Evolutionary conservation across 2,329 filamentous ascomycete species (phyloP).

Genomic region (Fusarium bactridioides): DNA sequence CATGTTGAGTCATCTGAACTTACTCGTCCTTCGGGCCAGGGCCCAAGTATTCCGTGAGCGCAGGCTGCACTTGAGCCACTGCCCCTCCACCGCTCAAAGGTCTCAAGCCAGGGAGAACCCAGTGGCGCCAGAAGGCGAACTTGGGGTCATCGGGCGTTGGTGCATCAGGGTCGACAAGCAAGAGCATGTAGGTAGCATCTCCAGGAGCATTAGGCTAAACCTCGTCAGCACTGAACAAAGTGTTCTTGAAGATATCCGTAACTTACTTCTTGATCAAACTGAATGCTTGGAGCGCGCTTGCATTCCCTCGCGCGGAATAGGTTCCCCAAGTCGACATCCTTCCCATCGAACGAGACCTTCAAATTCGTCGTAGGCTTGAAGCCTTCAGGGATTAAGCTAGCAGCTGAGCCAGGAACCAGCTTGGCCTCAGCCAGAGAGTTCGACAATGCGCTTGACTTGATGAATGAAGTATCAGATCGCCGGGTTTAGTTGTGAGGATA

Average conservation of each 20-base stretch:
- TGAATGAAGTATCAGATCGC: not conserved
- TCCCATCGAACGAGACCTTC: slow-evolving; percentile 47
- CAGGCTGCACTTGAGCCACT: slow-evolving; percentile 43
- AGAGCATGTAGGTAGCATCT: slow-evolving; percentile 52
- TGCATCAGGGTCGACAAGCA: slow-evolving; percentile 63
- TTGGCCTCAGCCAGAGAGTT: slow-evolving; percentile 48
- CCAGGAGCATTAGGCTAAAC: slow-evolving; percentile 36
- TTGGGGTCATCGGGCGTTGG: slow-evolving; percentile 63
- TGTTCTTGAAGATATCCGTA: accelerated
- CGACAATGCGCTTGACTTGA: slow-evolving; percentile 35
- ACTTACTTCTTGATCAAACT: slow-evolving; percentile 46
- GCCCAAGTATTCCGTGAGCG: slow-evolving; percentile 54
- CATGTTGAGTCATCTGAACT: slow-evolving; percentile 20
- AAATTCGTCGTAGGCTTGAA: slow-evolving; percentile 55
- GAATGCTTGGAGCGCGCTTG: slow-evolving; percentile 48
- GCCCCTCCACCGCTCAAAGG: slow-evolving; percentile 38
- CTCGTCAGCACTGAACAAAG: not conserved
- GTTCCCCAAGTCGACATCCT: slow-evolving; percentile 47
- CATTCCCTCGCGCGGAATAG: slow-evolving; percentile 52
- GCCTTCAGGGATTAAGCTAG: slow-evolving; percentile 49
- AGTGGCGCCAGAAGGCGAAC: slow-evolving; percentile 64
- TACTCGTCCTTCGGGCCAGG: slow-evolving; percentile 58
- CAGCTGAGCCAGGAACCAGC: slow-evolving; percentile 52
- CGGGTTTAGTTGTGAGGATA: not conserved
- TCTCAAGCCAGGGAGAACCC: slow-evolving; percentile 55